Base-by-base conservation (phyloP, 202 grass and related monocot species). In the Panicum virgatum region DNA sequence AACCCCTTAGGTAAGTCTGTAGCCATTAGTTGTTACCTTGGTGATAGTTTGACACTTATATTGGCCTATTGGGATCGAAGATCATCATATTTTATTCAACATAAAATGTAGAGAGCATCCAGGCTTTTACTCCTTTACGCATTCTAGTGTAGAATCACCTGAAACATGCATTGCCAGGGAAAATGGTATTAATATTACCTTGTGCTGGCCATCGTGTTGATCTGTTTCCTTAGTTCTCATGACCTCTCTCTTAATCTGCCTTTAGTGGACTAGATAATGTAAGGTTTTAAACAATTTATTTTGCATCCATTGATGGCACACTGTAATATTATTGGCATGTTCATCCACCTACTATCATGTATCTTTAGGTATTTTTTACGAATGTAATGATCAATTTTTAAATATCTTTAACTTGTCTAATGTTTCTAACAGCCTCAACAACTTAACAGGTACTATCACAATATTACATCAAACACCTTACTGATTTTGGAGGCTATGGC, bases 381-480 rank as follows among this genome's bases (percentile, higher is more conserved):
- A n/a, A 25, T 52, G 62, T 75, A 26, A 20, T 39, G 14, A 78
- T 59, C 51, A 40, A 0, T 29, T 42, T 39, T 62, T 27, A 27
- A 37, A 62, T 47, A 62, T 72, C 40, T 72, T 53, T 61, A 69
- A 61, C n/a, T 22, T 77, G 8, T 61, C 2, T 70, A 61, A 43
- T 78, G 36, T 73, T 75, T 85, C 65, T 89, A 69, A 75, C 34
- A 72, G 20, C 72, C 37, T 86, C 23, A 62, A 76, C 51, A 83
- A 85, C 83, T 77, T 56, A 68, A 84, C 67, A 99, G 96, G 87
- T 99, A 99, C 76, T 99, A 99, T 87, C 93, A 99, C 86, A 99
- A 99, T 88, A 99, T 99, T 86, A 99, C 96, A 43, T 79, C 96
- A 4, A 99, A 99, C 66, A 99, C 96, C 57, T 85, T 99, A 44